These are phyloP conservation scores for Solanum lignicaule DNA, from an alignment of 257 asterid species.

Conservation along the genomic window DNA sequence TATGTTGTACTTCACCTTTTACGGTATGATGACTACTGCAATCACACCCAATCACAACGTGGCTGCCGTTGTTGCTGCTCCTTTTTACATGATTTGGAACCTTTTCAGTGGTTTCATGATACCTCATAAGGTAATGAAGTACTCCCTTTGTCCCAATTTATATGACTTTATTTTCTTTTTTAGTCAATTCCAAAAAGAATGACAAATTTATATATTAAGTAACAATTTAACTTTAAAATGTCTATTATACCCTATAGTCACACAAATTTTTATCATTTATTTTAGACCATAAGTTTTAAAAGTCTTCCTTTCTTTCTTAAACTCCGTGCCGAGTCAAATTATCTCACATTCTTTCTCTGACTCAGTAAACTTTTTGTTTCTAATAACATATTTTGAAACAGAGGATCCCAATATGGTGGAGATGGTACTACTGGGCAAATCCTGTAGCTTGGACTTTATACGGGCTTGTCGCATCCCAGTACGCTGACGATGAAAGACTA, in stretches of 20 bases:
- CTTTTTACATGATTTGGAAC: conserved; percentile 95
- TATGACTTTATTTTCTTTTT: not conserved
- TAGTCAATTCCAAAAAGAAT: not conserved
- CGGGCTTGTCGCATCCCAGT: conserved; percentile 82
- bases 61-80: conserved; percentile 83
- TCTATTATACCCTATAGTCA: not conserved
- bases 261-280: too few species aligned
- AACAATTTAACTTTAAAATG: not conserved
- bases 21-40: conserved; percentile 97
- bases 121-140: conserved; percentile 71
- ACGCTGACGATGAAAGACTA: conserved; percentile 38
- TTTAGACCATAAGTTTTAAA: too few species aligned
- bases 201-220: not conserved
- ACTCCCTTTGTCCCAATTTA: not conserved
- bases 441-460: conserved; percentile 92
- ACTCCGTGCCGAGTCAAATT: too few species aligned
- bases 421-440: conserved; percentile 97
- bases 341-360: not conserved
- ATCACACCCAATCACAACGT: conserved; percentile 90
- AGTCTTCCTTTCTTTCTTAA: too few species aligned
- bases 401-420: conserved; percentile 94
- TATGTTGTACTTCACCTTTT: conserved; percentile 78
- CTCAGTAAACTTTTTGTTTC: not conserved
- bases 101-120: conserved; percentile 95
- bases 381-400: conserved; percentile 11